Base-by-base conservation (phyloP, 2,329 filamentous ascomycete genomes). In the Fonsecaea pedrosoi region DNA sequence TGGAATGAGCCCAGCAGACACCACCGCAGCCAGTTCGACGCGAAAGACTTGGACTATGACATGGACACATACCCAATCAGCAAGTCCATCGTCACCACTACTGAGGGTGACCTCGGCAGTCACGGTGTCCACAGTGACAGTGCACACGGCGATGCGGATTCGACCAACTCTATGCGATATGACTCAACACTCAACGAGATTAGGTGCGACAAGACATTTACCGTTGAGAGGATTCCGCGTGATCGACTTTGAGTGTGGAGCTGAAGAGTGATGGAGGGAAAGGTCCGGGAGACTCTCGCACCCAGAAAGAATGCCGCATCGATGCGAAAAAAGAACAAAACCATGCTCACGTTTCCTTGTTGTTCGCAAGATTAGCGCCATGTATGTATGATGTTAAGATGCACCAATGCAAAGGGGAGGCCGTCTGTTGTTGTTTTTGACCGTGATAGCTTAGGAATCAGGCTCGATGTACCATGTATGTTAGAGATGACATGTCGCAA, bases 11-110 rank as follows among this genome's bases (percentile, higher is more conserved):
- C 60, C 2, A 56, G 53, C 53, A 56, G 38, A 45, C 40, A 54
- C 32, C 35, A 62, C 37, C 60, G 37, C 50, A 62, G 45, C 13
- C 63, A 60, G 12, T 60, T 65, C 37, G 63, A 55, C 32, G 40
- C 50, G 35, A 65, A 65, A n/a, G 65, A 67, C 21, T 48, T 67
- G 1, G 66, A 68, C 40, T 58, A 58, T 30, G 65, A 67, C 18
- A n/a, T 67, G 21, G 66, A 68, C 50, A 68, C 66, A 10, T 64
- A 64, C 21, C 66, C 66, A 7, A 68, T 68, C 54, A 68, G 66
- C 57, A 68, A 68, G 57, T 60, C 61, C 18, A 62, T 65, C 38
- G 37, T 65, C 25, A 64, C 65, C 3, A 38, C 53, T 1, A 34
- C 66, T 5, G 61, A 65, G 38, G 42, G 53, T 18, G 66, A 68